Evolutionary conservation across 257 asterid genomes (phyloP).

Genomic region (Ehretia macrophylla): DNA sequence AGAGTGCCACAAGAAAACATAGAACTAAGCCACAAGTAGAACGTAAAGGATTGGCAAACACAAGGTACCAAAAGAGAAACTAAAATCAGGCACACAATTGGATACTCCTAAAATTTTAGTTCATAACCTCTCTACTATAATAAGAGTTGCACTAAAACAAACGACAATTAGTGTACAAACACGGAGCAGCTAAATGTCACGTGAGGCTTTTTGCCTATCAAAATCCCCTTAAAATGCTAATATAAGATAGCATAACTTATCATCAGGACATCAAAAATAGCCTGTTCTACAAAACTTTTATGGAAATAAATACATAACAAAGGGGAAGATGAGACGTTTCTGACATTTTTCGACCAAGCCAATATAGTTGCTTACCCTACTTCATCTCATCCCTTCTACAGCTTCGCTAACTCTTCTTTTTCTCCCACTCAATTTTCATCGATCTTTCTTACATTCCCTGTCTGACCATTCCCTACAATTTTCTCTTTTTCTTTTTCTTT

Average conservation of each 20-base stretch:
- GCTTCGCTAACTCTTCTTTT: background rate
- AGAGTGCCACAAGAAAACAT: too few relatives aligned
- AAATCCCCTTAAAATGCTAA: slow-evolving; percentile 26
- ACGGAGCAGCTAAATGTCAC: slow-evolving; percentile 15
- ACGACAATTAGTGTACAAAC: slow-evolving; percentile 24
- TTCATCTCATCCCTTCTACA: slow-evolving; percentile 11
- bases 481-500: background rate
- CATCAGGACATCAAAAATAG: slow-evolving; percentile 26
- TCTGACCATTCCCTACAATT: background rate
- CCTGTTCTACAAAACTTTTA: slow-evolving; percentile 16
- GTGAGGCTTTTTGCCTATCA: slow-evolving; percentile 15
- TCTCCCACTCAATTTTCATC: background rate
- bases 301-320: background rate
- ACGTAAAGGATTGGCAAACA: too few relatives aligned
- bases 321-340: too few relatives aligned
- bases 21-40: too few relatives aligned
- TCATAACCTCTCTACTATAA: slow-evolving; percentile 17
- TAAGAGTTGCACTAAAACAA: slow-evolving; percentile 14
- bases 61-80: background rate
- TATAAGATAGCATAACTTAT: slow-evolving; percentile 10
- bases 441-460: background rate
- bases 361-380: slow-evolving; percentile 8
- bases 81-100: background rate
- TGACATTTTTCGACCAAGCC: slow-evolving; percentile 1
- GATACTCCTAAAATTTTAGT: slow-evolving; percentile 10